Conservation (phyloP, 345 rosid species). For the Turnera subulata region DNA sequence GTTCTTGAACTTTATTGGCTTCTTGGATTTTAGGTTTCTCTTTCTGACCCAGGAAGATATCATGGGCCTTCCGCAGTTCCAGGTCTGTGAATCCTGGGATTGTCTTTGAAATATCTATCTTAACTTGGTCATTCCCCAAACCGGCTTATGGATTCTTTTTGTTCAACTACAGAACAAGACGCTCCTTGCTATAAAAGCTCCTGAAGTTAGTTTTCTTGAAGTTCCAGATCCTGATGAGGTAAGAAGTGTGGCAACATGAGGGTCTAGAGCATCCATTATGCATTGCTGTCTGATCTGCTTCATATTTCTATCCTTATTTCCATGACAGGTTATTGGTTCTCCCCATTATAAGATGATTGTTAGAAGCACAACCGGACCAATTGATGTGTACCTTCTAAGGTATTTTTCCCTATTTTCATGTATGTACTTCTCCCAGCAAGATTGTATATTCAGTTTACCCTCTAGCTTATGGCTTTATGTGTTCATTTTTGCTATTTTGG, state of each 20-base stretch:
- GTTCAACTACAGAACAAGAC: constrained; percentile 52
- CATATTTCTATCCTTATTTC: constrained; percentile 8
- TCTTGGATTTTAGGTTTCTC: constrained; percentile 41
- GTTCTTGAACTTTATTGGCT: constrained; percentile 8
- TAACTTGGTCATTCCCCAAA: background rate
- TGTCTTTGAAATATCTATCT: constrained; percentile 2
- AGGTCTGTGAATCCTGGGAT: constrained; percentile 39
- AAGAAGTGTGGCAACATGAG: constrained; percentile 5
- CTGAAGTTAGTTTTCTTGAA: constrained; percentile 61
- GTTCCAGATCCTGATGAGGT: constrained; percentile 81
- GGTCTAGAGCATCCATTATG: background rate
- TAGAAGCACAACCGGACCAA: constrained; percentile 66
- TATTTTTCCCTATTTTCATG: constrained; percentile 19
- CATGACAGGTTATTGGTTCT: constrained; percentile 48
- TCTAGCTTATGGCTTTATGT: background rate
- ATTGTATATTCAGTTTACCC: background rate
- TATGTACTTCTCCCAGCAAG: too few relatives aligned
- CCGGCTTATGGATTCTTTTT: constrained; percentile 3
- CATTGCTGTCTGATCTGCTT: constrained; percentile 2
- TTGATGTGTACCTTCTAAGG: constrained; percentile 63
- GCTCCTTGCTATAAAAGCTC: constrained; percentile 64
- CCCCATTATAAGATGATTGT: constrained; percentile 55
- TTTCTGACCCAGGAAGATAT: constrained; percentile 64
- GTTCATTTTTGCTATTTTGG: background rate
- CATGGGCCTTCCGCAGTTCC: constrained; percentile 46